These are phyloP conservation scores for Metschnikowia gruessii DNA, from an alignment of 805 yeast genomes.

Conservation along the genomic window DNA sequence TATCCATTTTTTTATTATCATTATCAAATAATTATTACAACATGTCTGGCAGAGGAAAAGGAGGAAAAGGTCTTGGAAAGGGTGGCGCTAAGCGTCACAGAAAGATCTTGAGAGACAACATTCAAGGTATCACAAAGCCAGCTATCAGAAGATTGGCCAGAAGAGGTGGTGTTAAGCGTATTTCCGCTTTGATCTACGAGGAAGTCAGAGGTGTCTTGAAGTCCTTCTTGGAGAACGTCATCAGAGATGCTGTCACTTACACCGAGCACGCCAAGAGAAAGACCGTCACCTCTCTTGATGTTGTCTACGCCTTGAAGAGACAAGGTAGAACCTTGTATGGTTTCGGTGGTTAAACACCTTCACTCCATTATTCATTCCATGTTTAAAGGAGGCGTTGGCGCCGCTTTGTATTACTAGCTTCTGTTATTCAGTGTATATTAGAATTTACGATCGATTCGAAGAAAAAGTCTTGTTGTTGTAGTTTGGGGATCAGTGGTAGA, in stretches of 20 bases:
- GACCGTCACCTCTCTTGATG: slow-evolving; percentile 98
- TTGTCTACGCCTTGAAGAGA: slow-evolving; percentile 98
- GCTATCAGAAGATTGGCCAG: slow-evolving; percentile 99
- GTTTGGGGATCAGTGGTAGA: not conserved
- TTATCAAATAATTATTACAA: slow-evolving; percentile 27
- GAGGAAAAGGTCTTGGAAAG: slow-evolving; percentile 99
- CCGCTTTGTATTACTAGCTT: slow-evolving; percentile 23
- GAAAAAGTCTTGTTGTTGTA: not conserved
- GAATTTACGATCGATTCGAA: slow-evolving; percentile 22
- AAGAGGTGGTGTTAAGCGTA: slow-evolving; percentile 99
- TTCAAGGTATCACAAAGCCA: slow-evolving; percentile 99
- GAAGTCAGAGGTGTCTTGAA: slow-evolving; percentile 97
- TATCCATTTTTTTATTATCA: slow-evolving; percentile 14
- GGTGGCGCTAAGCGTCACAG: slow-evolving; percentile 99
- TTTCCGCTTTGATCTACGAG: slow-evolving; percentile 97
- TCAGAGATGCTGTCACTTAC: slow-evolving; percentile 98
- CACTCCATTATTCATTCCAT: slow-evolving; percentile 1
- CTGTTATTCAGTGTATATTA: slow-evolving; percentile 23
- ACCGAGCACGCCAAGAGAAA: slow-evolving; percentile 99
- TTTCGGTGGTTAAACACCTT: slow-evolving; percentile 82
- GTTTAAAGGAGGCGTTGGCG: slow-evolving; percentile 2
- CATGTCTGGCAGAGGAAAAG: slow-evolving; percentile 99
- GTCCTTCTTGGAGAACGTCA: slow-evolving; percentile 93
- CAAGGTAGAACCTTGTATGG: slow-evolving; percentile 99
- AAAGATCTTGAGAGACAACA: slow-evolving; percentile 98